Evolutionary conservation across 176 grass and related monocot species (phyloP), one percentile per base, ranked within the genome.

Genomic region (Dactylis glomerata): DNA sequence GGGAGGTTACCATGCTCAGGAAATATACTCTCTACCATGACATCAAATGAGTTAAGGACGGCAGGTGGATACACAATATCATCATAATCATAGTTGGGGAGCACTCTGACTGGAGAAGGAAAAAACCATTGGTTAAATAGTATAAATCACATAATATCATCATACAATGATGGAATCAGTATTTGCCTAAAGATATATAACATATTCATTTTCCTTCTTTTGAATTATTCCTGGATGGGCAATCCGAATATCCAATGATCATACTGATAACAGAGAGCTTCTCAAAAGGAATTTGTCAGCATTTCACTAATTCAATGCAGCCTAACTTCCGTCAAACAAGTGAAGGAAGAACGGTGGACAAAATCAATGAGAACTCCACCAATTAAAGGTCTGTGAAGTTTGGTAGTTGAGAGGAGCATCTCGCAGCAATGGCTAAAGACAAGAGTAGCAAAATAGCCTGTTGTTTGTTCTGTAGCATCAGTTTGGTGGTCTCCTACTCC

Each of bases 401-500:
- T 23, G 3, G 55, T 80, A 46, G 16, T 55, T 83, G 80, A 46
- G 23, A 12, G 20, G 61, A 74, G 84, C 56, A 80, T 45, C 76
- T 56, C 46, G 22, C 42, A 74, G 76, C 7, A 28, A 73, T 57
- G 54, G n/a, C 14, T 75, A 17, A 80, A 80, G 50, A 81, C 68
- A 84, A 41, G 32, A 28, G 47, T 20, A 84, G 33, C 75, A 84
- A 76, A 80, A 64, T 47, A 78, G 26, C 58, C 52, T 84, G 58
- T 76, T 87, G 85, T 75, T 75, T 68, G 31, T 62, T 75, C 67
- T 24, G 69, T 65, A 84, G 68, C 68, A 81, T 75, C 68, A 87
- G 59, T 17, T 64, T 52, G 71, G 64, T 38, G 81, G 79, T 88
- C 63, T 81, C 85, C 82, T 81, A 64, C 81, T 81, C 71, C 56